Conservation (phyloP, 2,329 filamentous ascomycete species). For the Fusarium devonianum region DNA sequence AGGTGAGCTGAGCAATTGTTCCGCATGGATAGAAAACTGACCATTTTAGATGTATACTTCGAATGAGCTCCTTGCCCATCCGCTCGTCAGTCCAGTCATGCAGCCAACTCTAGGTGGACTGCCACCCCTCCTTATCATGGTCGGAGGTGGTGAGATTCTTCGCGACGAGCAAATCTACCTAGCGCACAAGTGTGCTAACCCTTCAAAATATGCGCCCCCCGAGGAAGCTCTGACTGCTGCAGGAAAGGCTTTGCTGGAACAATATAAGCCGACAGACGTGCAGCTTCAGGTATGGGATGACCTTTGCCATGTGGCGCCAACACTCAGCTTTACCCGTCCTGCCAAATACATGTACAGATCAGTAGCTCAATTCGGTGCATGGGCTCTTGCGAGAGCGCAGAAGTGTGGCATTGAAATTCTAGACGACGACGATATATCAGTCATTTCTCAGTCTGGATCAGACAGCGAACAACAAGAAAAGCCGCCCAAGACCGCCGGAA, state of each 20-base stretch:
- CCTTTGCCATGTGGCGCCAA: constrained; percentile 89
- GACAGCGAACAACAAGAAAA: constrained; percentile 40
- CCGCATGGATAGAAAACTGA: constrained; percentile 7
- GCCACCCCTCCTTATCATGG: constrained; percentile 84
- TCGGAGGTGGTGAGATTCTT: constrained; percentile 86
- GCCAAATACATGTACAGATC: constrained; percentile 96
- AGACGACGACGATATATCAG: constrained; percentile 78
- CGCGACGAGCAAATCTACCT: constrained; percentile 95
- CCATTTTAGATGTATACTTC: constrained; percentile 72
- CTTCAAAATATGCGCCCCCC: constrained; percentile 75
- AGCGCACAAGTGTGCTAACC: constrained; percentile 92
- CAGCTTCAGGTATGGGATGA: constrained; percentile 97
- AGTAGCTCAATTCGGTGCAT: constrained; percentile 91
- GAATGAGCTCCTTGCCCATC: constrained; percentile 85
- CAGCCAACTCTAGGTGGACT: constrained; percentile 90
- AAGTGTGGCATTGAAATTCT: constrained; percentile 80
- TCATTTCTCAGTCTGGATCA: constrained; percentile 70
- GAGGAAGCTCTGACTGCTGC: constrained; percentile 68
- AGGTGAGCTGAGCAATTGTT: constrained; percentile 59
- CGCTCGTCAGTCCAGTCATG: constrained; percentile 86
- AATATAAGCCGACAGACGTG: constrained; percentile 85
- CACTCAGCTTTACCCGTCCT: constrained; percentile 93
- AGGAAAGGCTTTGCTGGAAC: constrained; percentile 65
- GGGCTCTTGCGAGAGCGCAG: constrained; percentile 86
- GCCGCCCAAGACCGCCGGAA: constrained; percentile 30